phyloP scores from a whole-genome alignment of 2,329 filamentous ascomycete genomes.

The Beauveria brongniartii region DNA sequence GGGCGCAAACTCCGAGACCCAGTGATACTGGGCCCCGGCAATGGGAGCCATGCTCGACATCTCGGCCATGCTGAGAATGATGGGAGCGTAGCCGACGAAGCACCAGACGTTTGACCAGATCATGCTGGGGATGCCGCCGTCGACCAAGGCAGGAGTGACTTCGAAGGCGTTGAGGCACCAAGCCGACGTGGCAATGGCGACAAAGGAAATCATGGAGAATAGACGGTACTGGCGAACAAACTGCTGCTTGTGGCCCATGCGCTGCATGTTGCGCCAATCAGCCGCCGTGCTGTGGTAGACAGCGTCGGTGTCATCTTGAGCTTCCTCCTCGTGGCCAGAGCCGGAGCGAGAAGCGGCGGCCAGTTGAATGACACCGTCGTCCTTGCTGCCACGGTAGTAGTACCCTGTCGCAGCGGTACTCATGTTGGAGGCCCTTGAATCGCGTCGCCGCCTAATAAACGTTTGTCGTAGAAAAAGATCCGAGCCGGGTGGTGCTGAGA shows the following conservation, averaged over 20 bases:
- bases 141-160: conserved; percentile 5
- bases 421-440: background rate
- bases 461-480: background rate
- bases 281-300: conserved; percentile 2
- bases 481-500: background rate
- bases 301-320: background rate
- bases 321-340: background rate
- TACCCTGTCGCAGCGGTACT: background rate
- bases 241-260: conserved; percentile 10
- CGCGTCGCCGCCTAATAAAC: background rate
- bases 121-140: conserved; percentile 10
- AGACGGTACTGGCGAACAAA: conserved; percentile 9
- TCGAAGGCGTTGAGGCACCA: conserved; percentile 6
- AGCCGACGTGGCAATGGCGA: conserved; percentile 3
- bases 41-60: conserved; percentile 17
- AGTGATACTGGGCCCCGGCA: conserved; percentile 18
- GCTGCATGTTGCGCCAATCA: conserved; percentile 5
- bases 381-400: background rate
- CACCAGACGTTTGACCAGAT: conserved; percentile 10
- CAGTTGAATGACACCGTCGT: background rate
- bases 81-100: conserved; percentile 4
- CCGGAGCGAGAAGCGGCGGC: background rate
- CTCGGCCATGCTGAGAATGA: conserved; percentile 16
- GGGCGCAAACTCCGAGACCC: conserved; percentile 15
- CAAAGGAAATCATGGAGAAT: conserved; percentile 11